Evolutionary conservation across 805 yeast genomes (phyloP), one percentile per base, ranked within the genome.

Genomic region (Metschnikowia arizonensis): DNA sequence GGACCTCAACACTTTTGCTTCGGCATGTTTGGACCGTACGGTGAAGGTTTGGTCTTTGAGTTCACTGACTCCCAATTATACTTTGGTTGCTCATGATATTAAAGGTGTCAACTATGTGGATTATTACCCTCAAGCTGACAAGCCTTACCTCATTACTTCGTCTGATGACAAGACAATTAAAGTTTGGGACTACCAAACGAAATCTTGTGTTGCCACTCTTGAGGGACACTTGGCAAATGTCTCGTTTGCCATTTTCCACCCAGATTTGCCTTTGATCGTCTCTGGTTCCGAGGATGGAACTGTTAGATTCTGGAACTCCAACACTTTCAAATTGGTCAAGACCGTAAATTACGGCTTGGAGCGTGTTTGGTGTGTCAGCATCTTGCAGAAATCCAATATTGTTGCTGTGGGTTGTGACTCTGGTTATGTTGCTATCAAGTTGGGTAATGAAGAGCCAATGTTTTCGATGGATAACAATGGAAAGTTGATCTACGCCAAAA

Each of bases 251-350:
- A 81, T 90, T 29, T 93, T 90, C 83, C 99, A 93, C 65, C 96
- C 97, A n/a, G 95, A 91, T 60, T 76, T 93, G 60, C 99, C 99
- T 18, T 72, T 91, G 53, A 90, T 93, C 53, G 78, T 93, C 39
- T 88, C 97, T 3, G 99, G 99, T 54, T 85, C 97, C 42, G 99
- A 93, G 69, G 99, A 93, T 69, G 88, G 95, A 43, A 84, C 97
- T 8, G 75, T 93, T 55, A 88, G 90, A 62, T 78, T 93, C 59
- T 93, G 99, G 99, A 91, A 88, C 64, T 77, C 97, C 18, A 85
- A 85, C 62, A 88, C 98, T 29, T 93, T 91, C 72, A 88, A 88
- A 68, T 77, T 91, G 53, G 98, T 91, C 68, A 89, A 89, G 68
- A 82, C 97, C 6, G 72, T 91, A 50, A 90, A 88, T 68, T 83